Evolutionary conservation across 495 filamentous ascomycete species (phyloP), one percentile per base, ranked within the genome.

Genomic region (Ascobolus immersus): DNA sequence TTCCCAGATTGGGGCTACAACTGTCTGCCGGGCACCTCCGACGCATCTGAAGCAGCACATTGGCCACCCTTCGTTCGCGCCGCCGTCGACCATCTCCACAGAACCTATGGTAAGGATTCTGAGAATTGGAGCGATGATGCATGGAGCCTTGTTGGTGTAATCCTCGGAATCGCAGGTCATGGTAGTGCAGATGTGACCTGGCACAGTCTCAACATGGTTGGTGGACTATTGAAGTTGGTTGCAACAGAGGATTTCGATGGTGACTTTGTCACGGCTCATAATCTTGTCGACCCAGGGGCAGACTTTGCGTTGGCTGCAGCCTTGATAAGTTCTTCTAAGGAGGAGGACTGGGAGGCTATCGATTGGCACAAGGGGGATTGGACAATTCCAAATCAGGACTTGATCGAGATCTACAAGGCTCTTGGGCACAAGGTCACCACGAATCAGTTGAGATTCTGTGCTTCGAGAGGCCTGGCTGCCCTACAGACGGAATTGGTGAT

Each of bases 1-100:
- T 48, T 48, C 33, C 45, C 45, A 1, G 45, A 48, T 38, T 48
- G 45, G 45, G 45, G 45, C 14, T 48, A 48, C 36, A 40, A 48
- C 26, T 48, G 45, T 21, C 37, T 48, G 28, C 39, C 42, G 19
- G 13, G 7, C 17, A 47, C 41, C 17, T 37, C 44, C 22, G 32
- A 36, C 14, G 22, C 21, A n/a, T 36, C 45, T 17, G 45, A 48
- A 23, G 40, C 45, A 5, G 45, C 45, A 3, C 45, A 48, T 30
- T 48, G 45, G 45, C 45, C 45, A 0, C 45, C 45, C 3, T 48
- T 48, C 38, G 41, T 48, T 8, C 24, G 47, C 23, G 45, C 45
- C 4, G 37, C 32, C 4, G 44, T 48, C 10, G 45, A 48, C 20
- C 38, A 48, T 31, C 32, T 48, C 8, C 32, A 35, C 17, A 21